A percentile compares a stretch with the other conserved stretches of the same genome.
Conservation (phyloP, 257 asterid species). For the Ballota nigra region DNA sequence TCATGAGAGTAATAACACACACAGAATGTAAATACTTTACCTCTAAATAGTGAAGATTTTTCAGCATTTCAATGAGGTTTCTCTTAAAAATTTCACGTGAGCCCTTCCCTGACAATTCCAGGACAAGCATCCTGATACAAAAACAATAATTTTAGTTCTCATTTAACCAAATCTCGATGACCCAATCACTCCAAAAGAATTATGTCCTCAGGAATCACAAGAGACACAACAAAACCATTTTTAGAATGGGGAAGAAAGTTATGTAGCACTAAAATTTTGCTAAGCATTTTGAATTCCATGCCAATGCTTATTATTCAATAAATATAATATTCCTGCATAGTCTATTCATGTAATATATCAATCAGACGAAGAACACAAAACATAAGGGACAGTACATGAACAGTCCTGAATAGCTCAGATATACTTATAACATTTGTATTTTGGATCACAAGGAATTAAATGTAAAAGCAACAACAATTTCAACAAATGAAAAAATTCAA, state of each 20-base stretch:
- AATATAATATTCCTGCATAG: background rate
- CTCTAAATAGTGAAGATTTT: conserved; percentile 49
- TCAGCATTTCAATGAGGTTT: conserved; percentile 42
- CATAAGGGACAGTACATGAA: background rate
- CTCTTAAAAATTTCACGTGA: conserved; percentile 37
- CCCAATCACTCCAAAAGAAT: background rate
- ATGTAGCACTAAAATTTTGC: background rate
- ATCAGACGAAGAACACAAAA: background rate
- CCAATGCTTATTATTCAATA: background rate
- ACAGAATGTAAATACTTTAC: conserved; percentile 30
- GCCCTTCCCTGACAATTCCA: conserved; percentile 55
- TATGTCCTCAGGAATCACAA: background rate
- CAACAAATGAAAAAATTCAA: background rate
- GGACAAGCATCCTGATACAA: conserved; percentile 55
- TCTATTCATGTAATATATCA: background rate
- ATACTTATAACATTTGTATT: background rate
- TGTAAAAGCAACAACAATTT: background rate
- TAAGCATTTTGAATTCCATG: background rate
- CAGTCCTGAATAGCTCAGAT: background rate
- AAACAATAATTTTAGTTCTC: conserved; percentile 13
- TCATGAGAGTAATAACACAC: background rate
- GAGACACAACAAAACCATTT: background rate
- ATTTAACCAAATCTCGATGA: background rate
- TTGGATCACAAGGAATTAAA: background rate
- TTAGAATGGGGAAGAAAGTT: background rate